A percentile compares a stretch with the other conserved stretches of the same genome.
phyloP scores from a whole-genome alignment of 352 stramenopile species.

The Phytophthora citricola region DNA sequence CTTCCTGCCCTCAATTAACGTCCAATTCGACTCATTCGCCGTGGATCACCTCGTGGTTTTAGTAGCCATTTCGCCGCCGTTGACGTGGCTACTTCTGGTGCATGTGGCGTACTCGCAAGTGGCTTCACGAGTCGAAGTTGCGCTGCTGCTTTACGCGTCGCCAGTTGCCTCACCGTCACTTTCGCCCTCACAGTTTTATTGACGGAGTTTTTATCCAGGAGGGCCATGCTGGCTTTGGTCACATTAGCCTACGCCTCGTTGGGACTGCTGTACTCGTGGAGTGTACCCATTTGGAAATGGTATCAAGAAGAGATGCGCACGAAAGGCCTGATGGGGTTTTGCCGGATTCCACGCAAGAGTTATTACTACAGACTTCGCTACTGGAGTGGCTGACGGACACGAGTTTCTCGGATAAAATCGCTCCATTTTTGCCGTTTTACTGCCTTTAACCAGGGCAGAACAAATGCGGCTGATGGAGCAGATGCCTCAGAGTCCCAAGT shows the following conservation, averaged over 20 bases:
- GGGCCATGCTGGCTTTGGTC: conserved; percentile 75
- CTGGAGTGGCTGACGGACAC: conserved; percentile 87
- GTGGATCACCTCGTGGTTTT: conserved; percentile 78
- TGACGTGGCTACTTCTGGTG: conserved; percentile 70
- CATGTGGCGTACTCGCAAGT: conserved; percentile 70
- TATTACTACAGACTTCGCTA: conserved; percentile 78
- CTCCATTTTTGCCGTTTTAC: conserved; percentile 79
- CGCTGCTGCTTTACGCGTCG: conserved; percentile 66
- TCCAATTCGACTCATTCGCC: conserved; percentile 64
- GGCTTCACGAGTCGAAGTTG: conserved; percentile 54
- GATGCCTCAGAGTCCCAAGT: conserved; percentile 71
- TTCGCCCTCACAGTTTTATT: conserved; percentile 78
- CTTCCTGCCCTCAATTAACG: conserved; percentile 56
- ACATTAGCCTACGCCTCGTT: conserved; percentile 68
- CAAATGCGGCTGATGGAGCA: conserved; percentile 76
- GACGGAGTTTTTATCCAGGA: conserved; percentile 76
- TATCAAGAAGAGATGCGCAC: conserved; percentile 64
- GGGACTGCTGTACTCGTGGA: conserved; percentile 83
- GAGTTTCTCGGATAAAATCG: conserved; percentile 71
- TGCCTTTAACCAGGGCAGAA: conserved; percentile 72
- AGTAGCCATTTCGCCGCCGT: conserved; percentile 63
- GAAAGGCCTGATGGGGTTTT: conserved; percentile 73
- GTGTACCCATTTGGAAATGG: conserved; percentile 79
- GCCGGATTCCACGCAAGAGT: conserved; percentile 57
- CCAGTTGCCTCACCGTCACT: conserved; percentile 70